Evolutionary conservation across 1,284 basidiomycete genomes (phyloP), one percentile per base, ranked within the genome.

Genomic region (Ceratobasidium sp.): DNA sequence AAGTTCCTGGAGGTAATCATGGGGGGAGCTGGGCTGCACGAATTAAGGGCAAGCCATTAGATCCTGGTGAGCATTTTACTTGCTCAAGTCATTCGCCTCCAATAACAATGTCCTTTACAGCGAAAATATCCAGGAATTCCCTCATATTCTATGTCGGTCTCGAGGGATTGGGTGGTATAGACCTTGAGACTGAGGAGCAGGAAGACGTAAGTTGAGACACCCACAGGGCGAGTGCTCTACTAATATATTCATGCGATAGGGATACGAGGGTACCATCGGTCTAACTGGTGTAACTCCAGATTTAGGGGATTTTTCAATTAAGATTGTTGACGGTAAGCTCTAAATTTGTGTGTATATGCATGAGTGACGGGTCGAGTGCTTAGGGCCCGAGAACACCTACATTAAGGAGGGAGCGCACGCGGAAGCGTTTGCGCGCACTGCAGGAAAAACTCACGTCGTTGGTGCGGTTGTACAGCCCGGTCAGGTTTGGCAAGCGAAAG

Each of bases 11-110:
- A 36, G 91, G 91, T 14, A 82, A 84, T 25, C 84, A 89, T 75
- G 91, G 93, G 6, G 92, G 91, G 16, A 92, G 89, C 77, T 98
- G 95, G 95, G 93, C 89, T 73, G 90, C 88, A 4, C 85, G 95
- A 59, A 84, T 98, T 70, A 89, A 88, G 74, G 94, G 95, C 19
- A 84, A 87, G 74, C 90, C 93, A 19, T 80, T 97, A 23, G 81
- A 90, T 71, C 76, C 80, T 70, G 78, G 91, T 91, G 70, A 70
- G 83, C 77, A 29, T 49, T 54, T 68, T n/a, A 21, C n/a, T 33
- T 23, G 50, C 1, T 5, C 41, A 7, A 19, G 11, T 11, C 50
- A 30, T 23, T 2, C 33, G 29, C 42, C 50, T 4, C 19, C 42
- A 11, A 21, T 49, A 46, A 19, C 67, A 53, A 67, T 4, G 16